phyloP scores from a whole-genome alignment of 2,329 filamentous ascomycete genomes.

The Aaosphaeria arxii region DNA sequence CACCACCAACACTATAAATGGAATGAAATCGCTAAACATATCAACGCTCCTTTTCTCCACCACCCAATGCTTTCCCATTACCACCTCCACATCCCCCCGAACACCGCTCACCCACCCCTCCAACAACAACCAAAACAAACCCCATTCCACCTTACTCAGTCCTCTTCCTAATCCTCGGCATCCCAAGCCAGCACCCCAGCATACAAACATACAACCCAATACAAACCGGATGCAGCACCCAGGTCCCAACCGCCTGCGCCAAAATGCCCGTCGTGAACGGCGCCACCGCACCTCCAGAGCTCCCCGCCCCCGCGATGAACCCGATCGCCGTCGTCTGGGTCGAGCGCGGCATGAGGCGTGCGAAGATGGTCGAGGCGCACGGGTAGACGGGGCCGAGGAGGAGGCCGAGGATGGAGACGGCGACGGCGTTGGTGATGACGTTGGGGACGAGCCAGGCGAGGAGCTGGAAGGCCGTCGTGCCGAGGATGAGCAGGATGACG shows the following conservation, averaged over 20 bases:
- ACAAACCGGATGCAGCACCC: conserved; percentile 64
- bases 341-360: conserved; percentile 56
- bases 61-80: no score
- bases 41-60: no score
- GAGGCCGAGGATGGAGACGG: conserved; percentile 62
- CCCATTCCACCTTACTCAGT: conserved; percentile 46
- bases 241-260: conserved; percentile 61
- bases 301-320: conserved; percentile 68
- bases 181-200: conserved; percentile 61
- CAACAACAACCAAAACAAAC: no score
- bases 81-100: no score
- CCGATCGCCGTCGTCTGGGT: conserved; percentile 64
- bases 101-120: no score
- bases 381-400: conserved; percentile 78
- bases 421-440: conserved; percentile 53
- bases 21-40: no score
- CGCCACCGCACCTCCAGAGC: conserved; percentile 64
- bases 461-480: conserved; percentile 67
- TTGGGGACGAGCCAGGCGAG: conserved; percentile 77
- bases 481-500: conserved; percentile 61
- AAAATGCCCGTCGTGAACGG: conserved; percentile 65
- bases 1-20: no score
- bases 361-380: conserved; percentile 64
- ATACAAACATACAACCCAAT: conserved; percentile 64
- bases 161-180: conserved; percentile 60